A percentile compares a stretch with the other conserved stretches of the same genome.
These are phyloP conservation scores for Colletotrichum plurivorum DNA, from an alignment of 2,329 filamentous ascomycete species.

Conservation along the genomic window DNA sequence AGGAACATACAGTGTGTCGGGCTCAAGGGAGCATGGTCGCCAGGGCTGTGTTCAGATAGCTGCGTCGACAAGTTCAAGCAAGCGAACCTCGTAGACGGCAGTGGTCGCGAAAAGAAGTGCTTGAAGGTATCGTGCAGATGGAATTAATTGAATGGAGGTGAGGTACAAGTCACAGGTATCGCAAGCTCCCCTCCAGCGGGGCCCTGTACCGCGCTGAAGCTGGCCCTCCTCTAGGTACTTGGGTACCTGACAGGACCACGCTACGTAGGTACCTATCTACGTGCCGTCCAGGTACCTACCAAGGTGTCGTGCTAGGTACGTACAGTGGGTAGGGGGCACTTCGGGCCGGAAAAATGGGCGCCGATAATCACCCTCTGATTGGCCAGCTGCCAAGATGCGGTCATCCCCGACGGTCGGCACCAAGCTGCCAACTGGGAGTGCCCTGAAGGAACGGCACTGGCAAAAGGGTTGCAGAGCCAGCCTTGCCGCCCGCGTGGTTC, in stretches of 20 bases:
- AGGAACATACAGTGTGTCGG: constrained; percentile 2
- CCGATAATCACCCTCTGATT: constrained; percentile 21
- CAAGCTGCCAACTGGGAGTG: constrained; percentile 3
- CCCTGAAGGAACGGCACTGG: constrained; percentile 21
- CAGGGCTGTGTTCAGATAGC: neutral
- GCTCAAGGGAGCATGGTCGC: constrained; percentile 32
- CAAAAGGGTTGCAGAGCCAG: constrained; percentile 22
- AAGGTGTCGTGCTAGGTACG: neutral
- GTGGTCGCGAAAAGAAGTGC: constrained; percentile 16
- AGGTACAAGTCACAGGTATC: constrained; percentile 31
- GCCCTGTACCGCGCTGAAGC: constrained; percentile 12
- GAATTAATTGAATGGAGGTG: neutral
- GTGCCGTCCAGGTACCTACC: no score
- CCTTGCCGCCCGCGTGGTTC: constrained; percentile 40
- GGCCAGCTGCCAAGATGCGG: constrained; percentile 19
- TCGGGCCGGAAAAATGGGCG: constrained; percentile 32
- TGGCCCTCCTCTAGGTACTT: neutral
- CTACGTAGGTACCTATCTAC: no score
- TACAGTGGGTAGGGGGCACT: neutral
- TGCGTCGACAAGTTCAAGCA: neutral
- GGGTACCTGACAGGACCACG: no score
- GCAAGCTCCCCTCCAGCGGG: constrained; percentile 31
- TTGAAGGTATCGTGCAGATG: constrained; percentile 13
- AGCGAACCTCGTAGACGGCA: neutral
- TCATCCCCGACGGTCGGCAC: constrained; percentile 5